Evolutionary conservation across 1,284 basidiomycete genomes (phyloP).

Genomic region (Macrocystidia cucumis): DNA sequence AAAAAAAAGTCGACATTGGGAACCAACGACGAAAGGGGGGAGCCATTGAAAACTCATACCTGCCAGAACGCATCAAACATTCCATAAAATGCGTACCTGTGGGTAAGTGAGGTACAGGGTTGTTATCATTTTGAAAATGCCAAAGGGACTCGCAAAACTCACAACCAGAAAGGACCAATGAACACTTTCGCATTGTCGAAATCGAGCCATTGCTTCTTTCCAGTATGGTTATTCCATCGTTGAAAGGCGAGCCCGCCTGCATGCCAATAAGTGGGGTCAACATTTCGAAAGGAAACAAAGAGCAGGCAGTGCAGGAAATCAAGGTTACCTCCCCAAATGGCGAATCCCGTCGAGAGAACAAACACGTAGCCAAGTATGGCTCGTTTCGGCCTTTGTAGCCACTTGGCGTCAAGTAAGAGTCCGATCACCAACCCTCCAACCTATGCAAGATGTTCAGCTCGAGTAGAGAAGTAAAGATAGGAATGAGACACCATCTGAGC

Average conservation of each 20-base stretch:
- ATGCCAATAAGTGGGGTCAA: not conserved
- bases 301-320: not conserved
- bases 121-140: not conserved
- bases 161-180: constrained; percentile 20
- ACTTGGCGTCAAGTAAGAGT: constrained; percentile 17
- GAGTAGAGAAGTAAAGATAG: not conserved
- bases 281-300: too few relatives aligned
- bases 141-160: constrained; percentile 2
- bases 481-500: constrained; percentile 16
- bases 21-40: not conserved
- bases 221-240: constrained; percentile 14
- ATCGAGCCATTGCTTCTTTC: constrained; percentile 18
- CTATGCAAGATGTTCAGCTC: constrained; percentile 6
- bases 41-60: constrained; percentile 5
- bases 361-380: constrained; percentile 17
- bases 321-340: constrained; percentile 16
- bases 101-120: not conserved
- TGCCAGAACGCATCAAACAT: constrained; percentile 21
- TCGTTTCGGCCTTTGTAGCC: constrained; percentile 16
- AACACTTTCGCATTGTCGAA: constrained; percentile 13
- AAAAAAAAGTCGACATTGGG: constrained; percentile 2
- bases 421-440: constrained; percentile 18
- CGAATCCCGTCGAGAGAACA: constrained; percentile 16
- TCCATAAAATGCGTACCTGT: constrained; percentile 20
- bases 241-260: constrained; percentile 19